Conservation (phyloP, 495 filamentous ascomycete genomes). For the Ascodesmis nigricans region DNA sequence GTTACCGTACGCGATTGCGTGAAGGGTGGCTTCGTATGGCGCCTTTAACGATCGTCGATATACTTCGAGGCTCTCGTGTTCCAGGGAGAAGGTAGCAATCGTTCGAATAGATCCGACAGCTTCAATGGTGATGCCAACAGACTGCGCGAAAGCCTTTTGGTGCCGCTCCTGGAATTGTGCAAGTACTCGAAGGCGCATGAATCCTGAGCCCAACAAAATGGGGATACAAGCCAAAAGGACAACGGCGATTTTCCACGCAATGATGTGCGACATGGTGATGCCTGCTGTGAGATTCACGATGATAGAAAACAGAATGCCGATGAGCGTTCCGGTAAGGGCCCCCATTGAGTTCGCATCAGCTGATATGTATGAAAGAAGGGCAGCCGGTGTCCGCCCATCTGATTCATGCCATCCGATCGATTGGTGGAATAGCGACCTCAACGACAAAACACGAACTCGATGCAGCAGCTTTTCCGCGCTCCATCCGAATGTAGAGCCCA, state of each 20-base stretch:
- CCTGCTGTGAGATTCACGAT: slow-evolving; percentile 25
- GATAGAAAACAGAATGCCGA: slow-evolving; percentile 28
- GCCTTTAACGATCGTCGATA: slow-evolving; percentile 28
- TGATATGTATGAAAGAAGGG: slow-evolving; percentile 30
- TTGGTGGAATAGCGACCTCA: slow-evolving; percentile 28
- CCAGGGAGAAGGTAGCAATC: slow-evolving; percentile 32
- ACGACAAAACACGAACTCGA: slow-evolving; percentile 26
- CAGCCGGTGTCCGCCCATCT: slow-evolving; percentile 28
- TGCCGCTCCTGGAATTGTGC: slow-evolving; percentile 38
- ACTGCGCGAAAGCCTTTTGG: slow-evolving; percentile 32
- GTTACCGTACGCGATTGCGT: slow-evolving; percentile 24
- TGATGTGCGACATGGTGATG: slow-evolving; percentile 32
- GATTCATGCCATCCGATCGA: slow-evolving; percentile 31
- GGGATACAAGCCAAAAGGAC: slow-evolving; percentile 34
- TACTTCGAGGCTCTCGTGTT: slow-evolving; percentile 27
- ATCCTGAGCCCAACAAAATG: slow-evolving; percentile 30
- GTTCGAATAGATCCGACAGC: slow-evolving; percentile 37
- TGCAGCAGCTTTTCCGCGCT: slow-evolving; percentile 28
- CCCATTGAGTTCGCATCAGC: slow-evolving; percentile 30
- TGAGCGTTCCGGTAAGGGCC: slow-evolving; percentile 26
- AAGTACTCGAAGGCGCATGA: slow-evolving; percentile 32
- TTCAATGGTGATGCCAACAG: slow-evolving; percentile 35
- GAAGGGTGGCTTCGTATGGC: slow-evolving; percentile 24
- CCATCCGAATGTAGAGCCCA: slow-evolving; percentile 28
- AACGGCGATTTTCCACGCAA: slow-evolving; percentile 42